Conservation (phyloP, 2,329 filamentous ascomycete species). For the Teratosphaeria destructans region DNA sequence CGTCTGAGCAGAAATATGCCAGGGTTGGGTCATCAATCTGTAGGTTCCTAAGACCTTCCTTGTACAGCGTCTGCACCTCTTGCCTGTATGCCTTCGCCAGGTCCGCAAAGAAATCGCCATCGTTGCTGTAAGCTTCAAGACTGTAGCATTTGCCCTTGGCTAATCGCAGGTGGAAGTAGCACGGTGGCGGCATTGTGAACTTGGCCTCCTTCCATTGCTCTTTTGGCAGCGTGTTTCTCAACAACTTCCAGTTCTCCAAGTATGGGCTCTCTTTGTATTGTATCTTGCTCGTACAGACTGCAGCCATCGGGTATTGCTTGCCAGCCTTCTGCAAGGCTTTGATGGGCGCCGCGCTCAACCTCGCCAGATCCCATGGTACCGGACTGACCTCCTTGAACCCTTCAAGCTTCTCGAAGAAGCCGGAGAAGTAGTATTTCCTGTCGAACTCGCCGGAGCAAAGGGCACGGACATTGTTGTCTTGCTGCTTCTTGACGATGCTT, state of each 20-base stretch:
- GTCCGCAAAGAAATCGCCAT: slow-evolving; percentile 28
- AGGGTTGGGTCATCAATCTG: slow-evolving; percentile 31
- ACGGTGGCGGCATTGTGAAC: slow-evolving; percentile 30
- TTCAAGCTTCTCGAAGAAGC: slow-evolving; percentile 30
- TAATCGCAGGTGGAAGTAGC: slow-evolving; percentile 28
- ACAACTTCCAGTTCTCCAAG: slow-evolving; percentile 27
- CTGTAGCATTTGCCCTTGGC: slow-evolving; percentile 27
- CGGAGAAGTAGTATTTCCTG: slow-evolving; percentile 29
- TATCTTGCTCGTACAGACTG: slow-evolving; percentile 28
- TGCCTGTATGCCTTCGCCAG: slow-evolving; percentile 25
- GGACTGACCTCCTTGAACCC: slow-evolving; percentile 28
- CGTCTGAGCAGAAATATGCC: slow-evolving; percentile 29
- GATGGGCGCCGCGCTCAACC: slow-evolving; percentile 27
- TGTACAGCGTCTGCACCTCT: slow-evolving; percentile 28
- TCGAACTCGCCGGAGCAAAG: slow-evolving; percentile 61
- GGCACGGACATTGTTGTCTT: slow-evolving; percentile 50
- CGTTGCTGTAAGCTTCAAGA: slow-evolving; percentile 23
- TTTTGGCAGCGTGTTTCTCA: slow-evolving; percentile 22
- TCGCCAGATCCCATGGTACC: slow-evolving; percentile 27
- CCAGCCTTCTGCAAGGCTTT: slow-evolving; percentile 28
- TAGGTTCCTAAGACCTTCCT: slow-evolving; percentile 25
- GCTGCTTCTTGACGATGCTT: slow-evolving; percentile 55
- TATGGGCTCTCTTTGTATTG: slow-evolving; percentile 25
- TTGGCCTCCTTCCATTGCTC: slow-evolving; percentile 27
- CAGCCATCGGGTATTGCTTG: slow-evolving; percentile 29